Base-by-base conservation (phyloP, 2,329 filamentous ascomycete species). In the Hortaea sp. region DNA sequence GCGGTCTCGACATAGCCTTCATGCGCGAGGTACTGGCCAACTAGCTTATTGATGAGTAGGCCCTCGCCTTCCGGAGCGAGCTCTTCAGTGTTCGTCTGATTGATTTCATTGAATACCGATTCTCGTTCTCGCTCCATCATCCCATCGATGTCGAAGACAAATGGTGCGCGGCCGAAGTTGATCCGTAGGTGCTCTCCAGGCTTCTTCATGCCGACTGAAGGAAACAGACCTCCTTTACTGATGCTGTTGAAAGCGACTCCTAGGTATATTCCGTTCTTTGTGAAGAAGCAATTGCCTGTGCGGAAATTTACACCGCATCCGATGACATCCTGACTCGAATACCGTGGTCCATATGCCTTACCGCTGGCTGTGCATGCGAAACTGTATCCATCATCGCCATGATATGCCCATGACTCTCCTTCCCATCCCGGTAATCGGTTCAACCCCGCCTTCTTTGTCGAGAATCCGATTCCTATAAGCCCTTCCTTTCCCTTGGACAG, bases 1-100 rank as follows among this genome's bases (percentile, higher is more conserved):
- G 89, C 89, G 0, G 90, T 95, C 55, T 95, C 90, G 6, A 95
- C 84, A 56, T 95, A 97, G 49, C 92, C 92, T 58, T 97, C 92
- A 57, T 97, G 90, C 34, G 89, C 85, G 10, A 98, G 71, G 55
- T 94, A 97, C 66, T 95, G 89, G 35, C 88, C 75, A 12, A 90
- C 81, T 47, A 97, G 71, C 56, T 85, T 78, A 62, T 95, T 88
- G 34, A 95, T 80, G 41, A 97, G 74, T 28, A 84, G 75, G 1
- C 80, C 82, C 65, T 95, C 90, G 50, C 77, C 79, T 51, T 85
- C 70, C 2, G 74, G 73, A 2, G 79, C 77, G 5, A 92, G 68
- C 20, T 64, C 71, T 29, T 76, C 71, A n/a, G 82, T 76, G 42
- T 71, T 73, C 9, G 76, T 69, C 31, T 64, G 58, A 53, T 75